Conservation (phyloP, 1,284 basidiomycete genomes). For the Fistulinella cinereoalba region DNA sequence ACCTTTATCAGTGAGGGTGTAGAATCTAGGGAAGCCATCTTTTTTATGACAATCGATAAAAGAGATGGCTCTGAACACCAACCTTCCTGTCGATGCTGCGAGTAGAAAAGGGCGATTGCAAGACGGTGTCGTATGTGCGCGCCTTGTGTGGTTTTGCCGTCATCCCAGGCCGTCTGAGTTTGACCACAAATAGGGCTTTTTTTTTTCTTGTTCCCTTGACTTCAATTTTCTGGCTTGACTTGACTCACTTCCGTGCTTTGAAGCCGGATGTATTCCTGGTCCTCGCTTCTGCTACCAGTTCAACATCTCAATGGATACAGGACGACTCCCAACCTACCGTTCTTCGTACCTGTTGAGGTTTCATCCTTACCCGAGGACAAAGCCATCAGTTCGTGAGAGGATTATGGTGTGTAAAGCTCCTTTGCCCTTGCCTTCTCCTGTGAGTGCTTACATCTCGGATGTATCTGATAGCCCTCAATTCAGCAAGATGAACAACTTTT, state of each 20-base stretch:
- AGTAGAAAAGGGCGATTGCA: no score
- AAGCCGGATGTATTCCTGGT: not conserved
- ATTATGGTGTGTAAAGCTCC: constrained; percentile 18
- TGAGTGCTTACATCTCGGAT: no score
- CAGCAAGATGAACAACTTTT: not conserved
- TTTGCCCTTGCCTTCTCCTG: constrained; percentile 1
- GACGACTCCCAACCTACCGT: constrained; percentile 24
- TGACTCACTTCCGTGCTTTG: constrained; percentile 1
- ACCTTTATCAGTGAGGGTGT: no score
- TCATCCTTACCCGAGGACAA: constrained; percentile 30
- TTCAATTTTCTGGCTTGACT: no score
- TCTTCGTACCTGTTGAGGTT: constrained; percentile 31
- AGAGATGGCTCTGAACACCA: no score
- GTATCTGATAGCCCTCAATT: constrained; percentile 5
- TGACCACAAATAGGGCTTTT: constrained; percentile 10
- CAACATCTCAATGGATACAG: constrained; percentile 19
- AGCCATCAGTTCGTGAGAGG: constrained; percentile 24
- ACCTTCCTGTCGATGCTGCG: no score
- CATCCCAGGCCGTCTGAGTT: constrained; percentile 22
- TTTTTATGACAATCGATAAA: no score
- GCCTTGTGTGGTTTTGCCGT: constrained; percentile 31
- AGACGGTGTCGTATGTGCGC: constrained; percentile 19
- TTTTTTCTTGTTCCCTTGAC: constrained; percentile 2
- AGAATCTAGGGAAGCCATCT: no score
- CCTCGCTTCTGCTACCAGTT: not conserved